phyloP scores from a whole-genome alignment of 805 yeast genomes.

The Schizosaccharomyces lindneri region DNA sequence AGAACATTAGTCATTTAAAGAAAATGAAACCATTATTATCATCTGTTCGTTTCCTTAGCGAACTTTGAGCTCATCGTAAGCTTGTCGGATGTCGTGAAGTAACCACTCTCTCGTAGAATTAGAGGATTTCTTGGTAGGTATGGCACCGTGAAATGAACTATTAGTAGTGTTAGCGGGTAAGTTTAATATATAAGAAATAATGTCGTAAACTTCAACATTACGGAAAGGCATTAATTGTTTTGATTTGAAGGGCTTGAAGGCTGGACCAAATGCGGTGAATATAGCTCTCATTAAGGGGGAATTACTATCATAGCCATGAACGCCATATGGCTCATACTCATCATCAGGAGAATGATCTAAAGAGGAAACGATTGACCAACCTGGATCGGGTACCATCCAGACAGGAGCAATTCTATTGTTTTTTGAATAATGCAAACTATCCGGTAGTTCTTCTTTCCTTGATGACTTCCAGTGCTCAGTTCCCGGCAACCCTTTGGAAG shows the following conservation, averaged over 20 bases:
- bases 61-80: not conserved
- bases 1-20: not conserved
- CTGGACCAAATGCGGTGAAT: constrained; percentile 64
- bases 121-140: constrained; percentile 3
- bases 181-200: constrained; percentile 41
- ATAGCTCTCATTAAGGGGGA: constrained; percentile 63
- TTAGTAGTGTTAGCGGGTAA: constrained; percentile 32
- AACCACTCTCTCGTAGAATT: not conserved
- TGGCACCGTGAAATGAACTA: constrained; percentile 17
- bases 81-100: not conserved
- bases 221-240: constrained; percentile 33
- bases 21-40: not conserved
- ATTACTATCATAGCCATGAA: constrained; percentile 63
- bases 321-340: constrained; percentile 41
- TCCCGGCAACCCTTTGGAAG: constrained; percentile 7
- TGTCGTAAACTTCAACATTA: constrained; percentile 49
- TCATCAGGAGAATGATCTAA: constrained; percentile 26
- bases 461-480: constrained; percentile 21
- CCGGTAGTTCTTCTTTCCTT: constrained; percentile 27
- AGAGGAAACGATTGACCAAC: constrained; percentile 47
- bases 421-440: constrained; percentile 33
- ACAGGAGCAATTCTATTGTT: constrained; percentile 51
- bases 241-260: constrained; percentile 21
- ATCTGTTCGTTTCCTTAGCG: no score
- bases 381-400: constrained; percentile 66